Percentiles rank a stretch among this genome's conserved stretches.
Evolutionary conservation across 2,329 filamentous ascomycete species (phyloP).

Genomic region (Parafenestella ontariensis): DNA sequence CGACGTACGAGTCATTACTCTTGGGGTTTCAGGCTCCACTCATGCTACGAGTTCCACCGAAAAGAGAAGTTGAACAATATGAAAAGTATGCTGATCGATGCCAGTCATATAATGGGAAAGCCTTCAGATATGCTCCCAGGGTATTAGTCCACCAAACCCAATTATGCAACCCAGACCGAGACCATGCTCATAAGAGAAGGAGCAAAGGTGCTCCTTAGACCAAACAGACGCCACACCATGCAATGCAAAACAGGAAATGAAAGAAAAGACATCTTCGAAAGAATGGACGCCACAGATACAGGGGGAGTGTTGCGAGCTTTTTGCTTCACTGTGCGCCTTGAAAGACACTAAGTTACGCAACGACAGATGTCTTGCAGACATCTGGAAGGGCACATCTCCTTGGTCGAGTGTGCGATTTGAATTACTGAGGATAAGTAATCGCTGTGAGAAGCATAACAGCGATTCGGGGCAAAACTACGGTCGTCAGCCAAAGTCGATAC

Average conservation of each 20-base stretch:
- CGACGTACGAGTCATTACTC: not conserved
- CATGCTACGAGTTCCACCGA: not conserved
- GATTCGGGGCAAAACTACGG: not conserved
- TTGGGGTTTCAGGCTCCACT: not conserved
- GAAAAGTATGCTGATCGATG: not conserved
- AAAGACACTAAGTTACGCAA: not conserved
- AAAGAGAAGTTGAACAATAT: not conserved
- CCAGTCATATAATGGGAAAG: not conserved
- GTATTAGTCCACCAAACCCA: not conserved
- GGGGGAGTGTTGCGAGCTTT: not conserved
- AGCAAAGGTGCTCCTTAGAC: not conserved
- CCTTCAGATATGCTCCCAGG: not conserved
- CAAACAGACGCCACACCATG: slow-evolving; percentile 10
- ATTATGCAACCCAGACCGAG: slow-evolving; percentile 6
- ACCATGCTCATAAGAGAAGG: not conserved
- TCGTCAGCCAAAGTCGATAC: not conserved
- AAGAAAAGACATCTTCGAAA: not conserved
- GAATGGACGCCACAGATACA: not conserved
- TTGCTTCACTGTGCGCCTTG: not conserved
- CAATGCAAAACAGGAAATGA: slow-evolving; percentile 13
- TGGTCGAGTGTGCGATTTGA: not conserved
- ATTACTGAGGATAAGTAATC: not conserved
- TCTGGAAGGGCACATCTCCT: not conserved
- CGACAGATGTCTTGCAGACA: not conserved
- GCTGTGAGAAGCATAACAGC: not conserved